Evolutionary conservation across 2,329 filamentous ascomycete genomes (phyloP).

Genomic region (Whalleya microplaca): DNA sequence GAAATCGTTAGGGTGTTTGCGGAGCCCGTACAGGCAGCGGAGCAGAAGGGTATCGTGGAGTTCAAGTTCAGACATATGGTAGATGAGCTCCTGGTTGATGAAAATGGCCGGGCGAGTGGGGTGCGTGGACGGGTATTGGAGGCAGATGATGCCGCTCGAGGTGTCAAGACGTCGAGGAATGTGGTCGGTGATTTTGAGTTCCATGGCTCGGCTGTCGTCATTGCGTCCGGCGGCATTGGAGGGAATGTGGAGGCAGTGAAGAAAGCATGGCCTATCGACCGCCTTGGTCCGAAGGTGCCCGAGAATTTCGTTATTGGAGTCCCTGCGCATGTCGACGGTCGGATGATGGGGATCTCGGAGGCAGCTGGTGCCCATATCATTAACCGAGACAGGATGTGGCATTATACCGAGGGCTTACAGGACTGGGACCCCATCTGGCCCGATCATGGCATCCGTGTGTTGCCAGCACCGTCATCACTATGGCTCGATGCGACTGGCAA

Average conservation of each 20-base stretch:
- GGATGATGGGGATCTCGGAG: conserved; percentile 63
- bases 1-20: conserved; percentile 62
- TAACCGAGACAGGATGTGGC: conserved; percentile 69
- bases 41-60: conserved; percentile 54
- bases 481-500: conserved; percentile 66
- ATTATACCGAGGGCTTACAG: conserved; percentile 65
- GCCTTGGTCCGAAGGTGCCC: conserved; percentile 60
- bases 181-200: conserved; percentile 57
- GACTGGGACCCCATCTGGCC: conserved; percentile 69
- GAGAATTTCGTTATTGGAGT: conserved; percentile 62
- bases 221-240: conserved; percentile 63
- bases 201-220: conserved; percentile 54
- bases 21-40: conserved; percentile 58
- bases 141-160: conserved; percentile 53
- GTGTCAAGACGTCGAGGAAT: conserved; percentile 54
- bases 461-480: conserved; percentile 63
- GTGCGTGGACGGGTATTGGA: conserved; percentile 58
- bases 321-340: conserved; percentile 66
- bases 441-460: conserved; percentile 60
- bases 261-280: conserved; percentile 59
- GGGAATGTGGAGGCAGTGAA: conserved; percentile 65
- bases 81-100: conserved; percentile 59
- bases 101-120: conserved; percentile 55
- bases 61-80: conserved; percentile 62
- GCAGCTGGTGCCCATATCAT: conserved; percentile 56